These are phyloP conservation scores for Neocatenulostroma microsporum DNA, from an alignment of 2,329 filamentous ascomycete species.

Conservation along the genomic window DNA sequence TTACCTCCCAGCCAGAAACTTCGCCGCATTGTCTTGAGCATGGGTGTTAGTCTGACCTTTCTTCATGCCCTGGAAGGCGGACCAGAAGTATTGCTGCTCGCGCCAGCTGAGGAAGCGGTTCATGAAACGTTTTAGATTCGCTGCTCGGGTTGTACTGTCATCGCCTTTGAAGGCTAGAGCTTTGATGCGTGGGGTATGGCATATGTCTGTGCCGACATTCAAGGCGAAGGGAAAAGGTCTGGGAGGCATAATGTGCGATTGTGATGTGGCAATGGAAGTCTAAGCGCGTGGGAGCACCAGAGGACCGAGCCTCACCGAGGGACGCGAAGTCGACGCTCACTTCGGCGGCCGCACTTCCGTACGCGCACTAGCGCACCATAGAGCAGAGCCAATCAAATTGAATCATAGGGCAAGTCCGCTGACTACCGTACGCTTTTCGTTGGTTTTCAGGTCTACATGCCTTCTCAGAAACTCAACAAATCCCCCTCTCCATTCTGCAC, in stretches of 20 bases:
- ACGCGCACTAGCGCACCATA: too few relatives aligned
- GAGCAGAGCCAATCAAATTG: too few relatives aligned
- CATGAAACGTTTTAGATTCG: conserved; percentile 15
- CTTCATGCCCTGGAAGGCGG: conserved; percentile 2
- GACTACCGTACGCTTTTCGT: too few relatives aligned
- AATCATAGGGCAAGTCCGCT: too few relatives aligned
- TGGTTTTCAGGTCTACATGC: too few relatives aligned
- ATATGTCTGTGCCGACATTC: conserved; percentile 71
- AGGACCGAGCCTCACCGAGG: too few relatives aligned
- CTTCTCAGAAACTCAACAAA: conserved; percentile 26
- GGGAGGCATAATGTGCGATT: too few relatives aligned
- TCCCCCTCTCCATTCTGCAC: conserved; percentile 42
- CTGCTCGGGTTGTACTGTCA: conserved; percentile 11
- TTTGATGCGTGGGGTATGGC: conserved; percentile 58
- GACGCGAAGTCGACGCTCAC: too few relatives aligned
- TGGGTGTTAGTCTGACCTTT: neutral
- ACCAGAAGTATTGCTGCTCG: conserved; percentile 19
- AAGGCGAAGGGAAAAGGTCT: conserved; percentile 58
- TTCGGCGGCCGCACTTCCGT: too few relatives aligned
- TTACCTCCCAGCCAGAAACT: conserved; percentile 20
- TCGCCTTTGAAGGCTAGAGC: conserved; percentile 44
- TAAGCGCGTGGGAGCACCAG: too few relatives aligned
- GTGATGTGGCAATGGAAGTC: too few relatives aligned
- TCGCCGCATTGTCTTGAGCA: neutral
- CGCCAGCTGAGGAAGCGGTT: conserved; percentile 19